Conservation (phyloP, 2,329 filamentous ascomycete genomes). For the Cercospora zeae-maydis region DNA sequence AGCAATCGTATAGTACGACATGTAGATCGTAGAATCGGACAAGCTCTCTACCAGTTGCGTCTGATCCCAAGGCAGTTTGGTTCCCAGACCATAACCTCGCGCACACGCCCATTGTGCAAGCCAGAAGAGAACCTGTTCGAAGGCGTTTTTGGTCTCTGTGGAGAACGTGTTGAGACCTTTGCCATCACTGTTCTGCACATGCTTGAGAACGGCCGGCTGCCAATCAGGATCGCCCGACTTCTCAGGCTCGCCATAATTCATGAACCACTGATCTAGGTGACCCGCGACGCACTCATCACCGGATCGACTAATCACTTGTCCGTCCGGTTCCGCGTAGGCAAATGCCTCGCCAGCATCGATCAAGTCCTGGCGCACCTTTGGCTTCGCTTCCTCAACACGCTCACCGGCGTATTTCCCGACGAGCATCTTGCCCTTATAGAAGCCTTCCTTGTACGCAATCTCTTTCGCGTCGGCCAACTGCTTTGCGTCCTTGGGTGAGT, state of each 20-base stretch:
- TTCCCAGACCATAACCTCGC: constrained; percentile 85
- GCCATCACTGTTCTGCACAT: constrained; percentile 64
- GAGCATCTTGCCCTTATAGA: constrained; percentile 89
- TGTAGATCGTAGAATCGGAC: constrained; percentile 90
- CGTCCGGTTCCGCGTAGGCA: constrained; percentile 88
- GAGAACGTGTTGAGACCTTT: constrained; percentile 76
- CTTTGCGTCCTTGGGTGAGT: constrained; percentile 89
- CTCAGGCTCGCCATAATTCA: constrained; percentile 73
- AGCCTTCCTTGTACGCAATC: constrained; percentile 93
- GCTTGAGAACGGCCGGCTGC: constrained; percentile 70
- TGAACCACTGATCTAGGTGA: constrained; percentile 94
- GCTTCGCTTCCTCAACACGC: constrained; percentile 81
- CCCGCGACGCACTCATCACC: constrained; percentile 91
- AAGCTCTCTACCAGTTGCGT: constrained; percentile 89
- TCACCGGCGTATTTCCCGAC: constrained; percentile 84
- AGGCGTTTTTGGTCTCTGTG: constrained; percentile 53
- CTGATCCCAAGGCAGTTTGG: constrained; percentile 90
- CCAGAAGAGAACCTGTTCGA: constrained; percentile 85
- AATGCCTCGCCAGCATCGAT: constrained; percentile 78
- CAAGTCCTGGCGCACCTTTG: constrained; percentile 74
- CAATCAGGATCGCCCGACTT: constrained; percentile 70
- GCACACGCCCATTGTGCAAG: constrained; percentile 94
- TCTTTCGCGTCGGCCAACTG: constrained; percentile 93
- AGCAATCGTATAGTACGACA: constrained; percentile 64
- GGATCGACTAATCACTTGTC: constrained; percentile 80